Percentiles rank a stretch among this genome's conserved stretches.
phyloP scores from a whole-genome alignment of 441 rosid genomes.

The Raphanus hybrid region DNA sequence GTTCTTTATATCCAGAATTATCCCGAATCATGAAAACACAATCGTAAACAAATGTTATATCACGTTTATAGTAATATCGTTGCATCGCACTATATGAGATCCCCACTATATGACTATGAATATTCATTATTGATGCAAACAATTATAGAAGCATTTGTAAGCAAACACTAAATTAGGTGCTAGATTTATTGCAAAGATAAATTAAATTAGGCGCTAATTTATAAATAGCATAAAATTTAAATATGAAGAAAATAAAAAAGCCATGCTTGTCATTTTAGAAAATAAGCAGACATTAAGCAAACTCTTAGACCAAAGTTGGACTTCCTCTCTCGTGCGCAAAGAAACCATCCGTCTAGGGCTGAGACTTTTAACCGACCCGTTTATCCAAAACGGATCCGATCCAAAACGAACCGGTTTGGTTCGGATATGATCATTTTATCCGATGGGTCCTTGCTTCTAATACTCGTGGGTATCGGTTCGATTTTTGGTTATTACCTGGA shows the following conservation, averaged over 20 bases:
- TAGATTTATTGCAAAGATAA: not conserved
- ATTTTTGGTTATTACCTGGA: no score
- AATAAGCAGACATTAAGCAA: no score
- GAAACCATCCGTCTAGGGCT: no score
- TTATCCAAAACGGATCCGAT: no score
- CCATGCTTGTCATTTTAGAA: not conserved
- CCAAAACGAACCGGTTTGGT: no score
- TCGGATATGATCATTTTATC: no score
- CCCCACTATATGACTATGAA: not conserved
- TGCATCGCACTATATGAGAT: not conserved
- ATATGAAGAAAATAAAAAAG: not conserved
- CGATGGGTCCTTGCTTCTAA: no score
- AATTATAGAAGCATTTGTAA: not conserved
- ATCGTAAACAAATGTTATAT: not conserved
- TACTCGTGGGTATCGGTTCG: no score
- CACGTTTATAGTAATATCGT: not conserved
- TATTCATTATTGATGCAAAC: not conserved
- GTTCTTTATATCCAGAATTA: not conserved
- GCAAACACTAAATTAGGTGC: not conserved
- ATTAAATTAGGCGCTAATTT: not conserved
- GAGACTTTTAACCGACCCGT: no score
- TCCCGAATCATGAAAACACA: not conserved
- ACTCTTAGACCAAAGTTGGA: no score
- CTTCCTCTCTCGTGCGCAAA: no score
- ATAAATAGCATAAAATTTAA: not conserved